These are phyloP conservation scores for Maudiozyma saulgeensis DNA, from an alignment of 805 yeast species.

Conservation along the genomic window DNA sequence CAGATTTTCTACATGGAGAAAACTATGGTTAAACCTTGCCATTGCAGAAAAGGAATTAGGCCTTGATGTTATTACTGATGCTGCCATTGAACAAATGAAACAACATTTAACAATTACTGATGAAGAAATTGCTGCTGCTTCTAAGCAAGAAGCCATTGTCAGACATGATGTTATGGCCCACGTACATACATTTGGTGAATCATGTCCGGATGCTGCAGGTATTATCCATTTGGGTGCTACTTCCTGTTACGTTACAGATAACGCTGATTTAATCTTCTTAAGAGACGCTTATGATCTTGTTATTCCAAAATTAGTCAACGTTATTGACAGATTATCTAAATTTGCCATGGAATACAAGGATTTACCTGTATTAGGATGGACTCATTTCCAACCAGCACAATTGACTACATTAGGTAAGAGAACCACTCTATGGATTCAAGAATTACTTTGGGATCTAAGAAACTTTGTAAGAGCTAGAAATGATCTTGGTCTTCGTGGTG, in stretches of 20 bases:
- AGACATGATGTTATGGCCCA: slow-evolving; percentile 99
- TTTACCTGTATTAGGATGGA: slow-evolving; percentile 96
- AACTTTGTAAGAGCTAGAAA: slow-evolving; percentile 93
- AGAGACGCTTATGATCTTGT: slow-evolving; percentile 91
- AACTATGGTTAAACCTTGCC: slow-evolving; percentile 90
- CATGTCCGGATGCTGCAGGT: slow-evolving; percentile 94
- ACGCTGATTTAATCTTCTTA: slow-evolving; percentile 92
- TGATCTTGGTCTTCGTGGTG: slow-evolving; percentile 94
- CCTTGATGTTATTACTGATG: slow-evolving; percentile 71
- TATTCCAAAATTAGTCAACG: slow-evolving; percentile 92
- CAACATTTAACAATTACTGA: slow-evolving; percentile 75
- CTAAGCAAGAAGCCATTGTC: slow-evolving; percentile 91
- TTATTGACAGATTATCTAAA: slow-evolving; percentile 77
- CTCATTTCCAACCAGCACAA: slow-evolving; percentile 99
- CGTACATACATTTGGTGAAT: slow-evolving; percentile 87
- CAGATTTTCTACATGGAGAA: slow-evolving; percentile 97
- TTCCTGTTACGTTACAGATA: slow-evolving; percentile 94
- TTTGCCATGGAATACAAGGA: slow-evolving; percentile 92
- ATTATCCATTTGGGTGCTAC: slow-evolving; percentile 98
- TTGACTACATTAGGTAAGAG: slow-evolving; percentile 97
- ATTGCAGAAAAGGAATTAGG: slow-evolving; percentile 93
- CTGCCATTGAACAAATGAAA: slow-evolving; percentile 82
- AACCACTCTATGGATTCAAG: slow-evolving; percentile 96
- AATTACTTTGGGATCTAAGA: slow-evolving; percentile 93
- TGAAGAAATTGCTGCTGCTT: slow-evolving; percentile 82